Conservation (phyloP, 2,329 filamentous ascomycete genomes). For the Xylariaceae sp. region DNA sequence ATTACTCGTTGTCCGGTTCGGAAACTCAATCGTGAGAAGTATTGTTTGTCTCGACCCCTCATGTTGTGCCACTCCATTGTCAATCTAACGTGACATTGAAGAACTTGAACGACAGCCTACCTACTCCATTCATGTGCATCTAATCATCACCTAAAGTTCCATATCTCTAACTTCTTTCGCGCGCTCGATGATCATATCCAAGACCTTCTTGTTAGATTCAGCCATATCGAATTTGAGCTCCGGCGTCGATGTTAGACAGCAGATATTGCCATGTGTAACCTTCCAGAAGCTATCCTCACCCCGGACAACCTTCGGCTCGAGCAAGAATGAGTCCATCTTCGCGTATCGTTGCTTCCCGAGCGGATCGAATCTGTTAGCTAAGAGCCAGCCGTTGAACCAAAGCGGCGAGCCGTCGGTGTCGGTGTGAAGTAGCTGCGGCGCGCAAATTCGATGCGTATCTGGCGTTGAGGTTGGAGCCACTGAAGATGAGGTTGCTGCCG, state of each 20-base stretch:
- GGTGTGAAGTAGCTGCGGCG: conserved; percentile 43
- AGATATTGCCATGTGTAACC: conserved; percentile 33
- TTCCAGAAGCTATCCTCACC: conserved; percentile 29
- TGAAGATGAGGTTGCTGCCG: neutral
- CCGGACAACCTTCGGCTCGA: conserved; percentile 23
- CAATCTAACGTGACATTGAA: too few species aligned
- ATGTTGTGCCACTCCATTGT: too few species aligned
- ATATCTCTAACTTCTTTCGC: conserved; percentile 13
- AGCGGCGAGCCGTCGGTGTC: conserved; percentile 37
- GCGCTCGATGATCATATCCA: conserved; percentile 30
- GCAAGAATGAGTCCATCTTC: conserved; percentile 33
- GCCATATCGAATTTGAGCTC: conserved; percentile 22
- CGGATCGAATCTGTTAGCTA: conserved; percentile 40
- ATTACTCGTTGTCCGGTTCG: too few species aligned
- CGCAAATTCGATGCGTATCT: conserved; percentile 36
- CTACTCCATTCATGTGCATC: too few species aligned
- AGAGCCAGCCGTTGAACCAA: conserved; percentile 45
- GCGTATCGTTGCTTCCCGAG: conserved; percentile 32
- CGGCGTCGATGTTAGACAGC: conserved; percentile 30
- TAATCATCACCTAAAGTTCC: too few species aligned
- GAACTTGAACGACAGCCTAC: too few species aligned
- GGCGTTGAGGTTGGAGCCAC: conserved; percentile 1
- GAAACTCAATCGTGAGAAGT: too few species aligned
- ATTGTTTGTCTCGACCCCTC: too few species aligned
- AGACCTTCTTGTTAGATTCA: conserved; percentile 21